Evolutionary conservation across 2,329 filamentous ascomycete species (phyloP).

Genomic region (Fusarium vanettenii): DNA sequence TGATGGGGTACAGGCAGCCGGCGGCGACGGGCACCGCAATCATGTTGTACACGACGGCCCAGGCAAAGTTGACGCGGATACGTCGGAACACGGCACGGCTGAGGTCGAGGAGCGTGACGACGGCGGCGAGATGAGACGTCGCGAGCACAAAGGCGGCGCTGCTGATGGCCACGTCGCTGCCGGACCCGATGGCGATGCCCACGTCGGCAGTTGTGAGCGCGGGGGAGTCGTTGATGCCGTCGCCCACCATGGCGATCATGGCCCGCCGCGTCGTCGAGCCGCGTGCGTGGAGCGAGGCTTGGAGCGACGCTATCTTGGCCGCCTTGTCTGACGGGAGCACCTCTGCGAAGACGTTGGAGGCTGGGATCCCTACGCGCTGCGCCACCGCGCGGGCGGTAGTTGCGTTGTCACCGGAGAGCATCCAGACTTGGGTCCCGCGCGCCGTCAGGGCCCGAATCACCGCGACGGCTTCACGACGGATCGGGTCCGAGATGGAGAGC

Average conservation of each 20-base stretch:
- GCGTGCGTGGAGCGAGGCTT: slow-evolving; percentile 60
- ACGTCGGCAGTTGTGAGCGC: slow-evolving; percentile 85
- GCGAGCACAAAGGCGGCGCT: slow-evolving; percentile 86
- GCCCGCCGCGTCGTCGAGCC: slow-evolving; percentile 53
- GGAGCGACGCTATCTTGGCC: slow-evolving; percentile 74
- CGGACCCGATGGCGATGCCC: slow-evolving; percentile 85
- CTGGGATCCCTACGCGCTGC: slow-evolving; percentile 77
- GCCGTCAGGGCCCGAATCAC: slow-evolving; percentile 74
- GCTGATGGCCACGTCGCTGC: slow-evolving; percentile 85
- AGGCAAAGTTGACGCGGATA: slow-evolving; percentile 86
- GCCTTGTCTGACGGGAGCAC: slow-evolving; percentile 88
- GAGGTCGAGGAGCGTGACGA: slow-evolving; percentile 80
- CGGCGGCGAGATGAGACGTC: slow-evolving; percentile 74
- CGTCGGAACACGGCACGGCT: slow-evolving; percentile 78
- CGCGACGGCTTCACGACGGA: slow-evolving; percentile 76
- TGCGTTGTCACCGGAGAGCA: slow-evolving; percentile 93
- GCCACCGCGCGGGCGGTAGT: slow-evolving; percentile 87
- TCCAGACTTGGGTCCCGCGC: slow-evolving; percentile 81
- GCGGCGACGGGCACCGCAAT: slow-evolving; percentile 84
- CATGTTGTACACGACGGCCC: slow-evolving; percentile 86
- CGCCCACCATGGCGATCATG: slow-evolving; percentile 84
- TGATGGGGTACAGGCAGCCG: slow-evolving; percentile 76
- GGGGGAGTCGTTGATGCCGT: slow-evolving; percentile 90
- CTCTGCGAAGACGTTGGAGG: slow-evolving; percentile 82
- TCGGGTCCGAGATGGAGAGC: slow-evolving; percentile 83